phyloP scores from a whole-genome alignment of 768 basidiomycete genomes.

The Panus rudis region DNA sequence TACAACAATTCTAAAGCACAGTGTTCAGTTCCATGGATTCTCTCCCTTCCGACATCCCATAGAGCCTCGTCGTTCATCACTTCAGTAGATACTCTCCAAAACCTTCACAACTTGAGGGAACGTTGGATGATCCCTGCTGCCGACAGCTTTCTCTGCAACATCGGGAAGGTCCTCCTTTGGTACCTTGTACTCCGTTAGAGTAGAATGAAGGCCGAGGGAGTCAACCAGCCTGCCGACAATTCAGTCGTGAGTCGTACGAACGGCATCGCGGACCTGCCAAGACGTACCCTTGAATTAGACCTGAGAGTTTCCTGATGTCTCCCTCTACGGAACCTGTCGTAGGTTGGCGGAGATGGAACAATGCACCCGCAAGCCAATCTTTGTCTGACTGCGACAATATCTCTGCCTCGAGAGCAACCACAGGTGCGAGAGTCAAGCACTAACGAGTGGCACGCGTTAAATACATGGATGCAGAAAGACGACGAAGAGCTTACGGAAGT shows the following conservation, averaged over 20 bases:
- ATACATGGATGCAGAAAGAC: background rate
- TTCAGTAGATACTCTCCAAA: too few species aligned
- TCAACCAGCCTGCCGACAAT: slow-evolving; percentile 43
- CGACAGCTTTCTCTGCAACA: slow-evolving; percentile 36
- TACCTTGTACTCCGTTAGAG: slow-evolving; percentile 55
- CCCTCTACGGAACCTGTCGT: slow-evolving; percentile 59
- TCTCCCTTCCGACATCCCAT: too few species aligned
- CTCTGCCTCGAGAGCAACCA: slow-evolving; percentile 52
- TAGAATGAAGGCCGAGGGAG: slow-evolving; percentile 50
- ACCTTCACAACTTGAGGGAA: slow-evolving; percentile 4
- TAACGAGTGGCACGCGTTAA: slow-evolving; percentile 18
- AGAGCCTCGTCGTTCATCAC: too few species aligned
- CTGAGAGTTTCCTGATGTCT: slow-evolving; percentile 50
- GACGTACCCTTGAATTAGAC: slow-evolving; percentile 48
- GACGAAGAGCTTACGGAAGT: slow-evolving; percentile 51
- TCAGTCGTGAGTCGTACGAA: background rate
- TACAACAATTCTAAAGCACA: too few species aligned
- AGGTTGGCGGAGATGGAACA: slow-evolving; percentile 53
- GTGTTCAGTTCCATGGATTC: too few species aligned
- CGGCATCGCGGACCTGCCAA: background rate
- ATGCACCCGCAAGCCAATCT: slow-evolving; percentile 44
- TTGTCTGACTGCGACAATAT: slow-evolving; percentile 57
- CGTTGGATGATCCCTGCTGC: slow-evolving; percentile 5
- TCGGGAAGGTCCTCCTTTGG: slow-evolving; percentile 45
- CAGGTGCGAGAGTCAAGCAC: slow-evolving; percentile 68